Percentiles rank a stretch among this genome's conserved stretches.
Evolutionary conservation across 371 early-diverging fungal genomes (phyloP).

Genomic region (Rhizopus sp.): DNA sequence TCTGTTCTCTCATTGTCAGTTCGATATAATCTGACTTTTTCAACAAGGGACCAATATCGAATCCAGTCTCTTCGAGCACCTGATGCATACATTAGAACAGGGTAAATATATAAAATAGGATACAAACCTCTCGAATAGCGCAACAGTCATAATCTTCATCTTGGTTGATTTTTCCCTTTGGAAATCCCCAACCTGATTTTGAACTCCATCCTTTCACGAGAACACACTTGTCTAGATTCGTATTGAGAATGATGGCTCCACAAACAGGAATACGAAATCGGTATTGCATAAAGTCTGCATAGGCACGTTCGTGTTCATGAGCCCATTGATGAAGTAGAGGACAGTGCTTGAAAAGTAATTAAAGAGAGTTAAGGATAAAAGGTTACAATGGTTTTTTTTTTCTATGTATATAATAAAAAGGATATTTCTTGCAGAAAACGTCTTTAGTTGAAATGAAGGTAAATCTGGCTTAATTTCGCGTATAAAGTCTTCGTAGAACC

Average conservation of each 20-base stretch:
- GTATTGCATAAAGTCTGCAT: conserved; percentile 92
- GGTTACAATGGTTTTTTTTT: not conserved
- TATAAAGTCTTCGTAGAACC: conserved; percentile 99
- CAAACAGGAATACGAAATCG: conserved; percentile 98
- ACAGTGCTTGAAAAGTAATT: conserved; percentile 80
- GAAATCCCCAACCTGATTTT: conserved; percentile 94
- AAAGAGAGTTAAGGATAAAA: conserved; percentile 27
- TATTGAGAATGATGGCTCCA: conserved; percentile 97
- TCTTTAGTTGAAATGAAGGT: conserved; percentile 81
- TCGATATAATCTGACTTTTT: conserved; percentile 79
- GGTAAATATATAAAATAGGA: not conserved
- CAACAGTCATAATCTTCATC: conserved; percentile 91
- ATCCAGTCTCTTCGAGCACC: conserved; percentile 98
- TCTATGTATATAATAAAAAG: conserved; percentile 33
- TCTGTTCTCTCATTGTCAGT: conserved; percentile 82
- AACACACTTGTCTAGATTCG: conserved; percentile 80
- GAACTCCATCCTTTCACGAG: conserved; percentile 93
- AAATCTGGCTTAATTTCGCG: conserved; percentile 79
- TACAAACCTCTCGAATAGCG: conserved; percentile 86
- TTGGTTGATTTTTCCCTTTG: conserved; percentile 99
- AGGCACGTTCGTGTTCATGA: conserved; percentile 85
- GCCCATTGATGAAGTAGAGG: conserved; percentile 88
- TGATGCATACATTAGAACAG: conserved; percentile 15
- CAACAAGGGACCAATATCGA: conserved; percentile 81
- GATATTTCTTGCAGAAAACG: conserved; percentile 77